These are phyloP conservation scores for Coemansia asiatica DNA, from an alignment of 192 early-diverging fungal genomes.

Conservation along the genomic window DNA sequence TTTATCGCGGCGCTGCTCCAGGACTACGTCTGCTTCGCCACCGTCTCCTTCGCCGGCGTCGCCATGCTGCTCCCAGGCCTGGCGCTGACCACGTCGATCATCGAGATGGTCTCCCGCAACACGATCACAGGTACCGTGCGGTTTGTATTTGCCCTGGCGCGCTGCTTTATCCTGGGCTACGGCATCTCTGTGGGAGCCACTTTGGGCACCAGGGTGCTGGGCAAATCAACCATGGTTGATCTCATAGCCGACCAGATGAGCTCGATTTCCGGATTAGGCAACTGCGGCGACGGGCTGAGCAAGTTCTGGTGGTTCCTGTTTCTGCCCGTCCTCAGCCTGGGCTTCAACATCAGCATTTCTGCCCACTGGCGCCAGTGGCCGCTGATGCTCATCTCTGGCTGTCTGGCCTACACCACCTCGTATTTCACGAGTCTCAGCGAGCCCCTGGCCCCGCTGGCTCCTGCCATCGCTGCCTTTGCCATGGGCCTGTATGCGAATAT, in stretches of 20 bases:
- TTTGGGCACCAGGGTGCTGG: conserved; percentile 61
- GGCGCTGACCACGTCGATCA: conserved; percentile 77
- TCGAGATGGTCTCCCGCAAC: conserved; percentile 85
- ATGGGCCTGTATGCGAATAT: conserved; percentile 79
- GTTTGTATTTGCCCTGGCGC: conserved; percentile 78
- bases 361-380: conserved; percentile 68
- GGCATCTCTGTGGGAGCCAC: conserved; percentile 67
- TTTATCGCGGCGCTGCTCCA: conserved; percentile 62
- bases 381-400: conserved; percentile 67
- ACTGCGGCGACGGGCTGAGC: conserved; percentile 34
- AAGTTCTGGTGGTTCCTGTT: conserved; percentile 62
- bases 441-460: conserved; percentile 58
- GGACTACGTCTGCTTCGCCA: conserved; percentile 63
- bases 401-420: conserved; percentile 68
- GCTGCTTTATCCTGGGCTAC: conserved; percentile 74
- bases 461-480: conserved; percentile 70
- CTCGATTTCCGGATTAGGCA: conserved; percentile 25
- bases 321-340: conserved; percentile 57
- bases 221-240: conserved; percentile 30
- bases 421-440: conserved; percentile 62
- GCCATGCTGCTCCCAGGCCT: conserved; percentile 72
- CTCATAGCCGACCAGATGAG: conserved; percentile 28
- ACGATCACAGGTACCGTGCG: conserved; percentile 83
- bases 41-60: conserved; percentile 62
- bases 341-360: conserved; percentile 62